phyloP scores from a whole-genome alignment of 805 yeast genomes.

The Schwanniomyces polymorphus region DNA sequence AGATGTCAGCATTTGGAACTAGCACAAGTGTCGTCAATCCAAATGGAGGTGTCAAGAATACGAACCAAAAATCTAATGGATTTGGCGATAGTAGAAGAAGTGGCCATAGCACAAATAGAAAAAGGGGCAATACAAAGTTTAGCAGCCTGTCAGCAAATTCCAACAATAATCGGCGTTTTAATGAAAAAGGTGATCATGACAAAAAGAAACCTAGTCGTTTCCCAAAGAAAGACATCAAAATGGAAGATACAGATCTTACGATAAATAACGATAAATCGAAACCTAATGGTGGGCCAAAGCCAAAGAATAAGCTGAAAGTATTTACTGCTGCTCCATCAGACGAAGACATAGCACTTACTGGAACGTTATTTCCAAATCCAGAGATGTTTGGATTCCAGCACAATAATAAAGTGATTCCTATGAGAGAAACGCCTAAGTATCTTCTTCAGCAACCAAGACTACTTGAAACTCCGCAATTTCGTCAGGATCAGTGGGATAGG shows the following conservation, averaged over 20 bases:
- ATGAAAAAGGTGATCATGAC: slow-evolving; percentile 2
- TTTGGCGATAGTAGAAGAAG: slow-evolving; percentile 9
- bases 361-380: slow-evolving; percentile 30
- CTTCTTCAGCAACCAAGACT: slow-evolving; percentile 35
- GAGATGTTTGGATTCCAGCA: slow-evolving; percentile 27
- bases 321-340: slow-evolving; percentile 8
- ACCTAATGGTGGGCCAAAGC: slow-evolving; percentile 16
- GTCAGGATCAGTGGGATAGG: slow-evolving; percentile 64
- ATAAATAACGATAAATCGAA: slow-evolving; percentile 4
- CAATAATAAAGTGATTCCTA: slow-evolving; percentile 4
- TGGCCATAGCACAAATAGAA: slow-evolving; percentile 3
- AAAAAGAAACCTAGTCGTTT: background rate
- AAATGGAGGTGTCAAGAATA: slow-evolving; percentile 3
- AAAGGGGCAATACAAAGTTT: slow-evolving; percentile 4
- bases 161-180: background rate
- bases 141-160: slow-evolving; percentile 1
- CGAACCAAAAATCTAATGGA: slow-evolving; percentile 9
- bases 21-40: slow-evolving; percentile 6
- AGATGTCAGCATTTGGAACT: slow-evolving; percentile 19
- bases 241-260: background rate
- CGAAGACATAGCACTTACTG: slow-evolving; percentile 23
- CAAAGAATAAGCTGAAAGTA: background rate
- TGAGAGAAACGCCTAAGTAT: slow-evolving; percentile 36
- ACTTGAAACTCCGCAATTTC: slow-evolving; percentile 30
- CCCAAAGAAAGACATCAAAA: background rate